Evolutionary conservation across 306 rosid genomes (phyloP).

Genomic region (Casuarina equisetifolia): DNA sequence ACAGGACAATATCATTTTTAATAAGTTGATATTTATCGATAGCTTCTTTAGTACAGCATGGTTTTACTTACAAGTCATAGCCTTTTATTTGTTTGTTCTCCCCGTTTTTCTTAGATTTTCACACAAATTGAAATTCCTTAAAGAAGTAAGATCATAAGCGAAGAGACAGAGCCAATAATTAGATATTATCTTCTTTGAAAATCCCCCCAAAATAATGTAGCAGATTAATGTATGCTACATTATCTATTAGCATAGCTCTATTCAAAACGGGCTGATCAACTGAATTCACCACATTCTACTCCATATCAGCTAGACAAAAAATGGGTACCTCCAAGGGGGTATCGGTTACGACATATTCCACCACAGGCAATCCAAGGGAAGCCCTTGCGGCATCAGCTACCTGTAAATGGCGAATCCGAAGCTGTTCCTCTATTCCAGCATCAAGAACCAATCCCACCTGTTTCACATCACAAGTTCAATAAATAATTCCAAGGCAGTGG

Average conservation of each 20-base stretch:
- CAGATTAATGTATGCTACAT: not conserved
- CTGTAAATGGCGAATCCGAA: conserved; percentile 75
- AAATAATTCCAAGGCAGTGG: not conserved
- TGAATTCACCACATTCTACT: conserved; percentile 17
- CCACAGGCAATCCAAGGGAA: conserved; percentile 86
- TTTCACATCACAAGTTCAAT: conserved; percentile 19
- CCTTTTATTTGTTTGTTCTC: not conserved
- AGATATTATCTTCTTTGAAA: not conserved
- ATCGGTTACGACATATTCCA: conserved; percentile 76
- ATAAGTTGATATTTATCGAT: not conserved
- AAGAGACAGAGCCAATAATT: not conserved
- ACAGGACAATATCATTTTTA: not conserved
- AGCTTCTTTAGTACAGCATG: not conserved
- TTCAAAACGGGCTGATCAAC: not conserved
- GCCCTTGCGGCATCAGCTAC: conserved; percentile 90
- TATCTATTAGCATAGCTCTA: not conserved
- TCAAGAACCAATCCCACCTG: conserved; percentile 91
- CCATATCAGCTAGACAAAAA: conserved; percentile 17
- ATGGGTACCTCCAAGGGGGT: conserved; percentile 62
- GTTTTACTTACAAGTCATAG: not conserved
- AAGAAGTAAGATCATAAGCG: not conserved
- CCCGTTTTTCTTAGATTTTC: not conserved
- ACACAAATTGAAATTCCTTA: not conserved
- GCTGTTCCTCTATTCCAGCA: conserved; percentile 82
- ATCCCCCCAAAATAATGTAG: not conserved